Conservation (phyloP, 2,329 filamentous ascomycete genomes). For the Fusarium sp. region DNA sequence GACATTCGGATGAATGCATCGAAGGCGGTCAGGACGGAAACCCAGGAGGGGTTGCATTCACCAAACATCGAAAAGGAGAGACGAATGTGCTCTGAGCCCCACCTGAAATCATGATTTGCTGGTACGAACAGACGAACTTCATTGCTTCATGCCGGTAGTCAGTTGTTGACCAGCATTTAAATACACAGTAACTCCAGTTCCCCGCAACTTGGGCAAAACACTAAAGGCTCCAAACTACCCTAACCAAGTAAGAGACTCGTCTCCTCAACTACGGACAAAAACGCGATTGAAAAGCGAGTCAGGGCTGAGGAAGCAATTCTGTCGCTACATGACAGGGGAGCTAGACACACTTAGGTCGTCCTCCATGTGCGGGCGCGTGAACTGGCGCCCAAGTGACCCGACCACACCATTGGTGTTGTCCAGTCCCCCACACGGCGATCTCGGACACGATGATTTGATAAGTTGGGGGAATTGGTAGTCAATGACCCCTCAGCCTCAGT, state of each 20-base stretch:
- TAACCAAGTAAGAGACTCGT: conserved; percentile 18
- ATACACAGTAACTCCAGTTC: conserved; percentile 7
- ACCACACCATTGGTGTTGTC: conserved; percentile 28
- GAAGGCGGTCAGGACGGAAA: conserved; percentile 42
- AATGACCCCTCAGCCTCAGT: neutral
- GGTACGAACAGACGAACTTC: conserved; percentile 1
- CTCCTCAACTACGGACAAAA: conserved; percentile 13
- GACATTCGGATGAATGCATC: conserved; percentile 38
- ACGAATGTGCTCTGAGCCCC: conserved; percentile 22
- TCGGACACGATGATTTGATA: conserved; percentile 13
- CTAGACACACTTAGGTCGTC: conserved; percentile 22
- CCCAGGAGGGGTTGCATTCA: conserved; percentile 41
- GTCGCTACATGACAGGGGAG: conserved; percentile 39
- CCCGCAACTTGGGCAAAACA: conserved; percentile 25
- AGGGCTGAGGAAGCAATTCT: conserved; percentile 39
- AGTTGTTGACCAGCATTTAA: conserved; percentile 10
- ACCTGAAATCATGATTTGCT: conserved; percentile 11
- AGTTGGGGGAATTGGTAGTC: neutral
- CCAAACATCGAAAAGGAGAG: conserved; percentile 17
- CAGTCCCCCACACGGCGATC: conserved; percentile 32
- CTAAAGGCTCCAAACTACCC: conserved; percentile 5
- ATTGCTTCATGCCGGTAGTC: conserved; percentile 29
- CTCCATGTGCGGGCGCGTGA: conserved; percentile 32
- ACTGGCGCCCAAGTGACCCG: conserved; percentile 36
- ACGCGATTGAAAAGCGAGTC: conserved; percentile 38